phyloP scores from a whole-genome alignment of 1,139 yeast genomes.

The Sugiyamaella sp. region DNA sequence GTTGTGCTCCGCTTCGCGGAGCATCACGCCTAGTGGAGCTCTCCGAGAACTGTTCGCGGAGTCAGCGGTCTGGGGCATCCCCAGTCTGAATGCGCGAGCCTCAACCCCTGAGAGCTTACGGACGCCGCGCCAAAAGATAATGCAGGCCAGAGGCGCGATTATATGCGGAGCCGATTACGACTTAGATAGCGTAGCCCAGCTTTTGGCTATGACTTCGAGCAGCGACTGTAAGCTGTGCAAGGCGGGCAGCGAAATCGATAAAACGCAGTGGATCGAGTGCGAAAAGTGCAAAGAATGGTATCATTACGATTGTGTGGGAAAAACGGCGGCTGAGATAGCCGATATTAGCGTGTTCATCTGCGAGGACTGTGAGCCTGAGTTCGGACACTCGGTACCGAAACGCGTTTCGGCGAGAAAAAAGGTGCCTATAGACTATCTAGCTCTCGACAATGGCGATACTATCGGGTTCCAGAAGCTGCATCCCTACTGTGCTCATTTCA shows the following conservation, averaged over 20 bases:
- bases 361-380: constrained; percentile 46
- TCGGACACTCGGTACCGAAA: constrained; percentile 58
- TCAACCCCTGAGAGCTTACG: neutral
- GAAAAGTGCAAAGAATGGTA: constrained; percentile 64
- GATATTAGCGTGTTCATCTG: constrained; percentile 61
- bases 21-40: too few relatives aligned
- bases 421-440: constrained; percentile 70
- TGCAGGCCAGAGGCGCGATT: neutral
- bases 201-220: neutral
- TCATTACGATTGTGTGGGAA: constrained; percentile 55
- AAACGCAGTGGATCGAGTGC: constrained; percentile 60
- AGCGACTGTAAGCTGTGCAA: constrained; percentile 8
- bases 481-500: constrained; percentile 27
- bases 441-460: constrained; percentile 74
- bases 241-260: constrained; percentile 1
- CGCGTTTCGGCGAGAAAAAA: constrained; percentile 61
- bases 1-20: too few relatives aligned
- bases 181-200: neutral
- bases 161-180: too few relatives aligned
- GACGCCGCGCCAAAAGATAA: neutral
- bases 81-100: too few relatives aligned
- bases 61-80: too few relatives aligned
- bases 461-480: constrained; percentile 44
- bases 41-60: too few relatives aligned
- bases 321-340: constrained; percentile 46